Conservation (phyloP, 257 asterid species). For the Nicotiana knightiana region DNA sequence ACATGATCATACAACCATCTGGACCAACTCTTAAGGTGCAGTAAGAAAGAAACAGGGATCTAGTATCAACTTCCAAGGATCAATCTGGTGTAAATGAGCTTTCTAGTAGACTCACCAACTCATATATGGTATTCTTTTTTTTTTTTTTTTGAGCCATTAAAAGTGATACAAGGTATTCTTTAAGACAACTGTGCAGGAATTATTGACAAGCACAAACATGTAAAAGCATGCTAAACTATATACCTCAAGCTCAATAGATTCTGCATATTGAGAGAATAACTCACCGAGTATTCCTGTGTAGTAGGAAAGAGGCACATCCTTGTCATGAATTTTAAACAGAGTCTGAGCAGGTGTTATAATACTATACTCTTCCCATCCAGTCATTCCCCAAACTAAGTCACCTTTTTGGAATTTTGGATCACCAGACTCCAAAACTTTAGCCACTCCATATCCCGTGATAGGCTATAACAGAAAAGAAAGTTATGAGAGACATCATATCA, state of each 20-base stretch:
- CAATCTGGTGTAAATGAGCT: no score
- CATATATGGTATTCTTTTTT: no score
- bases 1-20: neutral
- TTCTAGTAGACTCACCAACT: no score
- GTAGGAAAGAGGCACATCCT: constrained; percentile 8
- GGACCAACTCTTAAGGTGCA: neutral
- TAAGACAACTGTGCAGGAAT: no score
- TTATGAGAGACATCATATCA: neutral
- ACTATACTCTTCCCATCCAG: constrained; percentile 22
- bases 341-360: neutral
- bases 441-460: neutral
- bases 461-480: neutral
- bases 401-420: neutral
- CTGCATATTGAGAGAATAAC: neutral
- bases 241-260: neutral
- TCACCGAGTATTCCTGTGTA: neutral
- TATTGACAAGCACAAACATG: no score
- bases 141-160: no score
- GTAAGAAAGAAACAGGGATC: neutral
- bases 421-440: neutral
- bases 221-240: neutral
- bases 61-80: no score
- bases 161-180: no score
- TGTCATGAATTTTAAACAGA: neutral
- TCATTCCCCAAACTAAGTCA: constrained; percentile 8